These are phyloP conservation scores for Fusarium aywerte DNA, from an alignment of 2,329 filamentous ascomycete genomes.

Conservation along the genomic window DNA sequence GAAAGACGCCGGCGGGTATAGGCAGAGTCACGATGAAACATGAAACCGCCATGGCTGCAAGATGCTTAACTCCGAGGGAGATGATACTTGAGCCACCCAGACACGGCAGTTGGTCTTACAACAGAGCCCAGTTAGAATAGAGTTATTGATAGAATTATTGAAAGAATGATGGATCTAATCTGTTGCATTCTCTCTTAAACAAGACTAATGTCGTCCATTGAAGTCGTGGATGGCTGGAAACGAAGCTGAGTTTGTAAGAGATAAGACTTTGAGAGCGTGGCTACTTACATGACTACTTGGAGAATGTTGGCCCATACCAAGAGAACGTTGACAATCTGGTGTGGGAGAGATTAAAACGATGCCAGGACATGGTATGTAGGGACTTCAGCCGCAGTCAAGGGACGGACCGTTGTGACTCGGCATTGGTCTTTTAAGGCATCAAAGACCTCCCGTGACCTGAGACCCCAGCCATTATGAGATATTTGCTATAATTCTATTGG, in stretches of 20 bases:
- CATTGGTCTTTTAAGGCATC: constrained; percentile 5
- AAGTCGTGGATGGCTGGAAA: background rate
- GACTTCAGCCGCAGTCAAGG: constrained; percentile 33
- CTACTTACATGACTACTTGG: background rate
- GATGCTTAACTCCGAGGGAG: background rate
- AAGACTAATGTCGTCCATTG: background rate
- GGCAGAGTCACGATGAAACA: constrained; percentile 24
- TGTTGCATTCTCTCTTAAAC: background rate
- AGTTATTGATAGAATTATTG: too few species aligned
- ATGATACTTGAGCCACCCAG: background rate
- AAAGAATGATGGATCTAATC: accelerated
- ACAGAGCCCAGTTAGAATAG: accelerated
- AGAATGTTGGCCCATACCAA: background rate
- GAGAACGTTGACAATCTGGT: background rate
- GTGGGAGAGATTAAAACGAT: background rate
- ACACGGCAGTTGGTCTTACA: background rate
- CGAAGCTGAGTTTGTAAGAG: background rate
- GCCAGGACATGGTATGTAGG: constrained; percentile 1
- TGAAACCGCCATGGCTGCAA: constrained; percentile 34
- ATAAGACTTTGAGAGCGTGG: background rate
- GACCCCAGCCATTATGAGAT: background rate
- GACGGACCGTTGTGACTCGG: constrained; percentile 30
- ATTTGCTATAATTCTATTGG: background rate
- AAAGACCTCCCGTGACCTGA: constrained; percentile 10
- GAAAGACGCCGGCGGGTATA: constrained; percentile 25